Evolutionary conservation across 768 basidiomycete species (phyloP), one percentile per base, ranked within the genome.

Genomic region (Coprinopsis marcescibilis): DNA sequence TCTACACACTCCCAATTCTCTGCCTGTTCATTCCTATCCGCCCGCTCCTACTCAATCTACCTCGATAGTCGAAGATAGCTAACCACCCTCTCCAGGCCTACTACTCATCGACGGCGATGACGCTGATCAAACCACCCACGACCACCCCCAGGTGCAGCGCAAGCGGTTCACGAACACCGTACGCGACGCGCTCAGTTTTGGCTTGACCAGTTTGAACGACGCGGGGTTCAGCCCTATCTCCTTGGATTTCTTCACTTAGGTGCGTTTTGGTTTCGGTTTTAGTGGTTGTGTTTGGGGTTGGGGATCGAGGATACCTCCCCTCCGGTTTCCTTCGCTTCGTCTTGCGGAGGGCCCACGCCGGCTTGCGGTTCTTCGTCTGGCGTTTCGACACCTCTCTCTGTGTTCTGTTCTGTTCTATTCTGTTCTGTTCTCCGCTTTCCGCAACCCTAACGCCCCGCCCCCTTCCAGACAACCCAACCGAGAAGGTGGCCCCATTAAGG

Each of bases 131-230:
- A 44, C 76, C 75, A 44, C 85, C 88, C 0, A 64, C 72, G 14
- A 70, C 80, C 45, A 82, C 0, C 76, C 85, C 54, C 66, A 63
- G 21, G 80, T 85, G 51, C 69, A 89, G 34, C 56, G 76, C 45
- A 70, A 73, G 57, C 72, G 70, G 19, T 92, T 84, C 60, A 66
- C 71, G 27, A 66, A 72, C 27, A 75, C 88, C 5, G 76, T 86
- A 14, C 65, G 69, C 30, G 80, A 91, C 57, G 88, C 83, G 8
- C 69, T 89, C 36, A 65, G 75, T 2, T 64, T 72, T 43, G 93
- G 93, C 3, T 61, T 96, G 48, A 92, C 90, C 0, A 77, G 83
- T 1, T 77, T 96, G 27, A 90, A 94, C 58, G 93, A 96, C 61
- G 93, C 93, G 8, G 85, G 81, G 81, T 13, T 70, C 86, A 36